A percentile compares a stretch with the other conserved stretches of the same genome.
phyloP scores from a whole-genome alignment of 208 protist genomes.

The Acanthamoeba divionensis region DNA sequence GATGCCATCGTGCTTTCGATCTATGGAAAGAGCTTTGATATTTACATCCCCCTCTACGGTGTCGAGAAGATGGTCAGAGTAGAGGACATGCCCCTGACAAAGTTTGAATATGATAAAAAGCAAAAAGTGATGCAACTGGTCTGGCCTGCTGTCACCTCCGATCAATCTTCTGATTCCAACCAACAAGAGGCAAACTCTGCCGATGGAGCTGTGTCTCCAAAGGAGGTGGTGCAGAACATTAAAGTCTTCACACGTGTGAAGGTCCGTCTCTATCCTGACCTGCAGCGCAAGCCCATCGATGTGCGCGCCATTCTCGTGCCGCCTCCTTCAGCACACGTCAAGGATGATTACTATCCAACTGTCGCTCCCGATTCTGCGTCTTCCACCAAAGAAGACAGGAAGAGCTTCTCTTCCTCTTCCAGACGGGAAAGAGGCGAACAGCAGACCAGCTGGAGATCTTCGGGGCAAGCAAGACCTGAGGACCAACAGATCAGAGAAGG shows the following conservation, averaged over 20 bases:
- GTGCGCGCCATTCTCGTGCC: not conserved
- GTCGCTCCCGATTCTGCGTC: not conserved
- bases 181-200: not conserved
- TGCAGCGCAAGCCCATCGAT: constrained; percentile 33
- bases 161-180: not conserved
- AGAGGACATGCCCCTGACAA: constrained; percentile 26
- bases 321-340: not conserved
- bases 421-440: not conserved
- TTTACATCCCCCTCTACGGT: constrained; percentile 47
- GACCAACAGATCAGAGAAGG: not conserved
- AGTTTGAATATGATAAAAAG: constrained; percentile 48
- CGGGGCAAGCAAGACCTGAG: not conserved
- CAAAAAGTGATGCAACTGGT: not conserved
- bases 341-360: constrained; percentile 1
- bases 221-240: constrained; percentile 19
- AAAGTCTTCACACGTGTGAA: constrained; percentile 44
- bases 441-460: not conserved
- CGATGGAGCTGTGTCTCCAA: not conserved
- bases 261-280: constrained; percentile 36
- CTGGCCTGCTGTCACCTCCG: not conserved
- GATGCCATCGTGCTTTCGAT: constrained; percentile 20
- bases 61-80: constrained; percentile 14
- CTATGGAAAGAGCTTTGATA: constrained; percentile 10
- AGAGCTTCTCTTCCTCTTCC: not conserved
- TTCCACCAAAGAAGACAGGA: not conserved